Base-by-base conservation (phyloP, 352 stramenopile species). In the Phytophthora melonis region DNA sequence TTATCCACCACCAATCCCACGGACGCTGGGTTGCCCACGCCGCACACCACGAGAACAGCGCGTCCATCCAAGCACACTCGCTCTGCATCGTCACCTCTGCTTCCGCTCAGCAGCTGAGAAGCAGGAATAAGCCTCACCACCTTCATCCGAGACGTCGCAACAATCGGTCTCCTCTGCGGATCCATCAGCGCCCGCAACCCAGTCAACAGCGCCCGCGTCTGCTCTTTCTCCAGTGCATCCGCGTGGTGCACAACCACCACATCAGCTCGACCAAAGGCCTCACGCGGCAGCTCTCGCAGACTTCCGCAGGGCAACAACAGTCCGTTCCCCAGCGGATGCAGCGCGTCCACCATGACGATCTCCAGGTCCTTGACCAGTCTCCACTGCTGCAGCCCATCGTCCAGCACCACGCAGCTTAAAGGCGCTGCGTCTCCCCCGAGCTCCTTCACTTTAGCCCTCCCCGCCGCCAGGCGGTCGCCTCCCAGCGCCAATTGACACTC, bases 301-400 rank as follows among this genome's bases (percentile, higher is more conserved):
- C 84, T 91, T 2, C 86, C 86, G 27, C 71, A 74, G 9, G 86
- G 86, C 11, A 93, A 68, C 25, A 93, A 32, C 19, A 72, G 60
- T 0, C 84, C 83, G 36, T 93, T 93, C n/a, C 86, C 84, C 52
- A 92, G 87, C 16, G 86, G 83, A 70, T 89, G 80, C 36, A 92
- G 66, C 25, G 81, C 83, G 36, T 93, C 84, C 53, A 93, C 63
- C 84, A 91, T 92, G 23, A 93, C 82, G 60, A 93, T 81, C 58
- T 93, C 84, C 16, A 93, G 50, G 54, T 92, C 81, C 57, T 86
- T 90, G 1, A 63, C 53, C 30, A 93, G 78, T 36, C 69, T 67
- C 83, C 84, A 93, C 74, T 93, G 86, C 77, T 93, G 86, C 41
- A 93, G 60, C 14, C 86, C 86, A 61, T 93, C 86, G 30, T 93